Percentiles rank a stretch among this genome's conserved stretches.
phyloP scores from a whole-genome alignment of 2,329 filamentous ascomycete species.

The Cordyceps pruinosa region DNA sequence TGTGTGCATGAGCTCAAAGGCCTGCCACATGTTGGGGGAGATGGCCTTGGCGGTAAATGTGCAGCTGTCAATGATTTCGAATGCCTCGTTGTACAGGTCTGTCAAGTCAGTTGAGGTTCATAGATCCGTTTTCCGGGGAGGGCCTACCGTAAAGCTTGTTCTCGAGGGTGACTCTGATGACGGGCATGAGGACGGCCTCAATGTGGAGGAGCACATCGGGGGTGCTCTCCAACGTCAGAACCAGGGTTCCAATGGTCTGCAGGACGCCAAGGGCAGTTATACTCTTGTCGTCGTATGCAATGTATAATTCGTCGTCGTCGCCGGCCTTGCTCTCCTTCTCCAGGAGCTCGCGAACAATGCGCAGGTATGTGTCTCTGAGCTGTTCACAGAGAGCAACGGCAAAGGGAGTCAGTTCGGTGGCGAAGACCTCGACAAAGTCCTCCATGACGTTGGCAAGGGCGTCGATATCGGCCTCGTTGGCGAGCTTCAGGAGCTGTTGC shows the following conservation, averaged over 20 bases:
- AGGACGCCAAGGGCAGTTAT: constrained; percentile 94
- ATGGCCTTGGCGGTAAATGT: constrained; percentile 96
- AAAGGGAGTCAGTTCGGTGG: constrained; percentile 92
- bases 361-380: constrained; percentile 88
- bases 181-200: constrained; percentile 93
- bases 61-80: constrained; percentile 98
- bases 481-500: constrained; percentile 94
- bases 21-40: constrained; percentile 96
- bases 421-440: constrained; percentile 98
- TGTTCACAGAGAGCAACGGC: constrained; percentile 95
- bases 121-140: neutral
- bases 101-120: neutral
- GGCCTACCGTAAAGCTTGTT: constrained; percentile 91
- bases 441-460: constrained; percentile 98
- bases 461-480: constrained; percentile 97
- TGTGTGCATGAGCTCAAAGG: constrained; percentile 91
- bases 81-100: constrained; percentile 96
- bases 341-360: constrained; percentile 84
- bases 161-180: constrained; percentile 90
- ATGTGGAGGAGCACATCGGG: constrained; percentile 92
- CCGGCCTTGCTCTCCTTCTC: constrained; percentile 77
- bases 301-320: constrained; percentile 70
- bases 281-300: constrained; percentile 97
- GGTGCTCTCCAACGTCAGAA: constrained; percentile 92
- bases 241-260: constrained; percentile 95